These are phyloP conservation scores for Chlamydomonas sp. DNA, from an alignment of 139 green algal genomes.

Conservation along the genomic window DNA sequence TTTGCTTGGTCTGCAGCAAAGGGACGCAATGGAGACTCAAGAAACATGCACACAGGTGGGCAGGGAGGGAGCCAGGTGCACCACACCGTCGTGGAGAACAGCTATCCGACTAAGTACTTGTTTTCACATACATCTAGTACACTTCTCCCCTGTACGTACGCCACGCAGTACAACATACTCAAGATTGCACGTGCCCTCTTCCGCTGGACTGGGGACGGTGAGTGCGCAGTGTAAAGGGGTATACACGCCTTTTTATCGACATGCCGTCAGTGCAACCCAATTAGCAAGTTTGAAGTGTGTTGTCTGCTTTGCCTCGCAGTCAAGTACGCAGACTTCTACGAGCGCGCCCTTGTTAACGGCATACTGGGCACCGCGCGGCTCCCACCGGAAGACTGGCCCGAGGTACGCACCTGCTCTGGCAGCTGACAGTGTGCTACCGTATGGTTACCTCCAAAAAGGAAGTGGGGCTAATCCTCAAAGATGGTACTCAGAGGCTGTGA, in stretches of 20 bases:
- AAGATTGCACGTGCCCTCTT: slow-evolving; percentile 68
- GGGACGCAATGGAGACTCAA: slow-evolving; percentile 35
- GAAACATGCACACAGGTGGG: slow-evolving; percentile 40
- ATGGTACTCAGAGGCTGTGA: too few species aligned
- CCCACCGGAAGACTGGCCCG: slow-evolving; percentile 29
- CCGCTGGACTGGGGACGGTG: slow-evolving; percentile 53
- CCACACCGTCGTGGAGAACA: slow-evolving; percentile 46
- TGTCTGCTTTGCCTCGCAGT: not conserved
- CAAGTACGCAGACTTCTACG: slow-evolving; percentile 51
- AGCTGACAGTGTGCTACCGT: too few species aligned
- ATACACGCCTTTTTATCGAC: not conserved
- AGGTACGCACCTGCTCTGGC: not conserved
- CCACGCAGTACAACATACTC: slow-evolving; percentile 73
- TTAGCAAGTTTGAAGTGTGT: not conserved
- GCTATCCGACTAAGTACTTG: slow-evolving; percentile 45
- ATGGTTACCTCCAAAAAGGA: too few species aligned
- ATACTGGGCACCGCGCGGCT: slow-evolving; percentile 36
- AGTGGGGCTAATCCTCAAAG: too few species aligned
- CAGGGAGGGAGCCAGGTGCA: not conserved
- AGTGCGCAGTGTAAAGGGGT: slow-evolving; percentile 46
- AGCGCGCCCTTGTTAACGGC: slow-evolving; percentile 68
- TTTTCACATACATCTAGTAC: too few species aligned
- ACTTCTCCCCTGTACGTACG: too few species aligned
- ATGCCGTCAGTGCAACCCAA: not conserved
- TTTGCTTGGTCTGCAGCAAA: slow-evolving; percentile 11